Evolutionary conservation across 148 eudicot species (phyloP).

Genomic region (Persicaria maculosa): DNA sequence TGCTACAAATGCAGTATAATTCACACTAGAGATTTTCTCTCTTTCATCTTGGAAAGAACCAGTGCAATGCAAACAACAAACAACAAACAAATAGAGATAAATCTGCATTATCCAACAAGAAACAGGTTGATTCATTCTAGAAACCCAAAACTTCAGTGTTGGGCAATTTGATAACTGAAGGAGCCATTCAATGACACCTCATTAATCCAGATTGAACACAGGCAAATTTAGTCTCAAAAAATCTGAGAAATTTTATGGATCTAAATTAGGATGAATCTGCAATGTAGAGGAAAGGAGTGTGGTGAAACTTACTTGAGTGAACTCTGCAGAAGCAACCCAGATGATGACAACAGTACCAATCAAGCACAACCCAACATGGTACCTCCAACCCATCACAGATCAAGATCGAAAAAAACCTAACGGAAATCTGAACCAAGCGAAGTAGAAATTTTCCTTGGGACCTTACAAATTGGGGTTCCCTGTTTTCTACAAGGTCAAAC

Average conservation of each 20-base stretch:
- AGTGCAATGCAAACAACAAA: neutral
- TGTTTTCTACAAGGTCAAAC: neutral
- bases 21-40: neutral
- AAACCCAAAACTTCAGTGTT: neutral
- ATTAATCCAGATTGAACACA: neutral
- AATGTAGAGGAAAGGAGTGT: neutral
- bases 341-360: constrained; percentile 10
- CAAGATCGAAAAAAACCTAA: neutral
- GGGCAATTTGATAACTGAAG: neutral
- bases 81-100: neutral
- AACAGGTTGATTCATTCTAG: neutral
- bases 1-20: neutral
- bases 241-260: neutral
- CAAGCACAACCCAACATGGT: constrained; percentile 10
- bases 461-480: neutral
- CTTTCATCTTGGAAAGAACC: neutral
- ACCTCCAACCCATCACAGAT: constrained; percentile 6
- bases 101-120: neutral
- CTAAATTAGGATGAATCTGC: neutral
- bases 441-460: neutral
- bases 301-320: constrained; percentile 12
- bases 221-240: neutral
- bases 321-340: constrained; percentile 14
- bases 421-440: neutral
- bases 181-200: neutral